Evolutionary conservation across 1,284 basidiomycete genomes (phyloP), one percentile per base, ranked within the genome.

Genomic region (Tilletia caries): DNA sequence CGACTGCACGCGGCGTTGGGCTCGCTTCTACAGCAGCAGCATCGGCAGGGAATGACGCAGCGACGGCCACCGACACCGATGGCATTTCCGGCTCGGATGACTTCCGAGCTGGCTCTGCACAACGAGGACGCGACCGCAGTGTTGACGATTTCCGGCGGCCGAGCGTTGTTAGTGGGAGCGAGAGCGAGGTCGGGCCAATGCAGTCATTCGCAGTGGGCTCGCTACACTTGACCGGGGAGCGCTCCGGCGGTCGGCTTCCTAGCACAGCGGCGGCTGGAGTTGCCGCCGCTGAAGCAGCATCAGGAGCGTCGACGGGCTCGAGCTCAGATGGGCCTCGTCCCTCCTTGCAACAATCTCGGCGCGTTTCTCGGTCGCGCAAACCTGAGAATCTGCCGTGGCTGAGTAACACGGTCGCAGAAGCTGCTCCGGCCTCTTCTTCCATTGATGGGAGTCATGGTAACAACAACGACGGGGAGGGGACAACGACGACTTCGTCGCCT

Each of bases 381-480:
- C 70, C 73, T 20, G 75, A 76, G 23, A 74, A 74, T 15, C 52
- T 76, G 43, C 75, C 75, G 1, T 76, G 74, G 67, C 72, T 76
- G 32, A 75, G 73, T 69, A 73, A 66, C 29, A 62, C 58, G 20
- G 58, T 27, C 20, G 15, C 58, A 5, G 58, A 62, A 15, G 3
- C 58, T 6, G 32, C 12, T 2, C 4, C 32, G 2, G 58, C 29
- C 34, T 8, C 32, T n/a, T 2, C 58, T n/a, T 20, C 58, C 1
- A n/a, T 62, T n/a, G 58, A 62, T n/a, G 20, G 48, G n/a, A n/a
- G n/a, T n/a, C 58, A 6, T 23, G 32, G 27, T 18, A 6, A 62
- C n/a, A n/a, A n/a, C n/a, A n/a, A n/a, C n/a, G n/a, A 62, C 58
- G 33, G 58, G 8, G 18, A 33, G 18, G 27, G 27, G 33, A 23